These are phyloP conservation scores for Teratosphaeria viscida DNA, from an alignment of 2,329 filamentous ascomycete genomes.

Conservation along the genomic window DNA sequence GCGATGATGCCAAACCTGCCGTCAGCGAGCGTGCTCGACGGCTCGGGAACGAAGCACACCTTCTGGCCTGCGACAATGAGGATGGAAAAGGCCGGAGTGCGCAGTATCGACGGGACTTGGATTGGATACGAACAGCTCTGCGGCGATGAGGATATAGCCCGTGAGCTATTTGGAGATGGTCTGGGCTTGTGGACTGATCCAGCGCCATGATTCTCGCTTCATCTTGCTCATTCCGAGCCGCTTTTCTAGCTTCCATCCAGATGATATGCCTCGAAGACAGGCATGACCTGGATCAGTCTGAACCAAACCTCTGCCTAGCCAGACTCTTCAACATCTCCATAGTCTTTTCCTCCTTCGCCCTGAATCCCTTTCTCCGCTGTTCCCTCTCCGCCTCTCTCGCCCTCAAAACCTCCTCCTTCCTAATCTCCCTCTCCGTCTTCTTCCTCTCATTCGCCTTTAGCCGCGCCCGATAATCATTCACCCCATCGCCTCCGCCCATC, in stretches of 20 bases:
- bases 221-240: not conserved
- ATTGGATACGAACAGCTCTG: not conserved
- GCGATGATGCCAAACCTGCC: not conserved
- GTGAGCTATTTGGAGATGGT: not conserved
- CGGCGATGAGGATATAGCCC: not conserved
- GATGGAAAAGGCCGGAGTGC: not conserved
- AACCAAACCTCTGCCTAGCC: constrained; percentile 68
- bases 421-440: constrained; percentile 74
- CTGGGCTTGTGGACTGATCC: not conserved
- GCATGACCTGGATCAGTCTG: not conserved
- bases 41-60: not conserved
- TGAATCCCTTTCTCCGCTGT: constrained; percentile 58
- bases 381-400: constrained; percentile 71
- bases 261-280: not conserved
- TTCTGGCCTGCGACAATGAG: not conserved
- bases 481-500: constrained; percentile 57
- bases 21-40: not conserved
- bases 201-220: not conserved
- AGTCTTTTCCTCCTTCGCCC: constrained; percentile 70
- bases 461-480: constrained; percentile 55
- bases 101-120: not conserved
- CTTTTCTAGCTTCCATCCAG: not conserved
- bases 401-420: constrained; percentile 68
- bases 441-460: constrained; percentile 62
- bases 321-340: constrained; percentile 71